phyloP scores from a whole-genome alignment of 2,329 filamentous ascomycete species.

The Exophiala calicioides region DNA sequence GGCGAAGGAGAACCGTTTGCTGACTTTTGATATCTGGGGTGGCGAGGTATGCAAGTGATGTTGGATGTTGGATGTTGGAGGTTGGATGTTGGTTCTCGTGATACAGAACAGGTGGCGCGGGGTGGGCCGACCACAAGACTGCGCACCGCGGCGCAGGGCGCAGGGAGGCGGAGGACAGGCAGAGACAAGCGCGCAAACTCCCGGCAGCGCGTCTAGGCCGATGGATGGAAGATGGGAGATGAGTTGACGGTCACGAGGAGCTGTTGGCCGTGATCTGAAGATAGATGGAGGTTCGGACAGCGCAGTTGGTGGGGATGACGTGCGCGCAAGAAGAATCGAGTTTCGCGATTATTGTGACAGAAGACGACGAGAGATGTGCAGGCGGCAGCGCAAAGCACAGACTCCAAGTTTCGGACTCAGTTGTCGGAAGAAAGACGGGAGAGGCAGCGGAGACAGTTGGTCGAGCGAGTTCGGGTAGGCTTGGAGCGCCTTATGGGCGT shows the following conservation, averaged over 20 bases:
- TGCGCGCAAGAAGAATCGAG: constrained; percentile 10
- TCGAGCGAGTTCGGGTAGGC: too few relatives aligned
- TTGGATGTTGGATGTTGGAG: too few relatives aligned
- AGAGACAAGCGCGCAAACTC: constrained; percentile 15
- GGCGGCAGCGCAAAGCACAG: not conserved
- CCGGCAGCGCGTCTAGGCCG: constrained; percentile 5
- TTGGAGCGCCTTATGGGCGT: too few relatives aligned
- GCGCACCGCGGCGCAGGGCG: constrained; percentile 3
- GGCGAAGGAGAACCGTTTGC: constrained; percentile 13
- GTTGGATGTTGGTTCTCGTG: constrained; percentile 10
- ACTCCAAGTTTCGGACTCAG: too few relatives aligned
- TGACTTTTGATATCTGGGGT: constrained; percentile 7
- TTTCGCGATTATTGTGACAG: constrained; percentile 19
- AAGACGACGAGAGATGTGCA: constrained; percentile 1
- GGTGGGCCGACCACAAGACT: constrained; percentile 14
- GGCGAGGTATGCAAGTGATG: constrained; percentile 16
- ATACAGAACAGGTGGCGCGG: constrained; percentile 26
- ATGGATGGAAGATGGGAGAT: constrained; percentile 1
- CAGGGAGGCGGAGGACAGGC: constrained; percentile 4
- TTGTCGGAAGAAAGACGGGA: too few relatives aligned
- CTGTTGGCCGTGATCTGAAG: constrained; percentile 6
- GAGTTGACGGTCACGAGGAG: not conserved
- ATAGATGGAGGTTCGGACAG: constrained; percentile 1
- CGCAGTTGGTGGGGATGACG: constrained; percentile 16
- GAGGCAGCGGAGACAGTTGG: too few relatives aligned